Evolutionary conservation across 2,329 filamentous ascomycete species (phyloP).

Genomic region (Triangularia setosa): DNA sequence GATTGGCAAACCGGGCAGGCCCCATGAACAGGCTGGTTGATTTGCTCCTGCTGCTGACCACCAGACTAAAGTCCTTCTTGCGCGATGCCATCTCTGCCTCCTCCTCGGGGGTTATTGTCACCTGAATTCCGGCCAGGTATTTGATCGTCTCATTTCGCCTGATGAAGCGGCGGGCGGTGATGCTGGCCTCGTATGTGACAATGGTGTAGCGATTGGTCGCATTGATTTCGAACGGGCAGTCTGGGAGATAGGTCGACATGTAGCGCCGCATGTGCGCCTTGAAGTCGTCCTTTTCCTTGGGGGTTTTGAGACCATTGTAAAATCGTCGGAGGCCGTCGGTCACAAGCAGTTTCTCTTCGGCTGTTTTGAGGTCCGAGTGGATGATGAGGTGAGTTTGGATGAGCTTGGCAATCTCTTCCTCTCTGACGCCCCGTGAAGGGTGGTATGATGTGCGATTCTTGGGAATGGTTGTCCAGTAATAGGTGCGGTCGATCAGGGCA

Average conservation of each 20-base stretch:
- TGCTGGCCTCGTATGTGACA: constrained; percentile 79
- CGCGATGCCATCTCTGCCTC: constrained; percentile 75
- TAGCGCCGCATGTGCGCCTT: constrained; percentile 82
- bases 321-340: constrained; percentile 74
- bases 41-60: constrained; percentile 89
- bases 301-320: constrained; percentile 60
- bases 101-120: constrained; percentile 87
- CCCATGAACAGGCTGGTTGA: constrained; percentile 89
- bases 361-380: constrained; percentile 64
- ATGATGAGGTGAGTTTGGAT: constrained; percentile 67
- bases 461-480: constrained; percentile 93
- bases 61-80: constrained; percentile 94
- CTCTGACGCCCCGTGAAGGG: constrained; percentile 72
- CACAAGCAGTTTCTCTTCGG: constrained; percentile 68
- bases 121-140: constrained; percentile 86
- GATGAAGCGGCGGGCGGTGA: constrained; percentile 77
- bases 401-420: constrained; percentile 58
- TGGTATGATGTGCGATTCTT: constrained; percentile 90
- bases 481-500: constrained; percentile 91
- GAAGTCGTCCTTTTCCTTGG: constrained; percentile 83
- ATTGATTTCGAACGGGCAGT: constrained; percentile 88
- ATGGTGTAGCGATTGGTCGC: constrained; percentile 96
- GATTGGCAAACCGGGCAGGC: constrained; percentile 92
- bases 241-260: constrained; percentile 85
- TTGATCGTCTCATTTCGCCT: constrained; percentile 81